Conservation (phyloP, 352 stramenopile species). For the Globisporangium iwayamae region DNA sequence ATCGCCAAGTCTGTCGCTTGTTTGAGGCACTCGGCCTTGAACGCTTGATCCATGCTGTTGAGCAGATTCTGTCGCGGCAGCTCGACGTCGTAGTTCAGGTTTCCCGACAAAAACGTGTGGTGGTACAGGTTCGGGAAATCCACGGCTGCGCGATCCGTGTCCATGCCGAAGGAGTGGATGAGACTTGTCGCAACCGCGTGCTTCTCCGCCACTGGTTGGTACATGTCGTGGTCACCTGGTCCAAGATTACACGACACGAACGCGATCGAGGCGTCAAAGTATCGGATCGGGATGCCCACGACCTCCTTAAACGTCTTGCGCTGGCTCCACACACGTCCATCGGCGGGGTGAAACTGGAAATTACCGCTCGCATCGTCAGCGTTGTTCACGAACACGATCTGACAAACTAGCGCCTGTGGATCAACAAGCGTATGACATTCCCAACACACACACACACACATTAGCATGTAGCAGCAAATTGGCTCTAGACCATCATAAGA, state of each 20-base stretch:
- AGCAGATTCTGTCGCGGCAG: conserved; percentile 34
- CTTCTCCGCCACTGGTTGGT: conserved; percentile 39
- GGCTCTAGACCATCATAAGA: background rate
- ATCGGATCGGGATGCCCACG: conserved; percentile 73
- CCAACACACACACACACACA: background rate
- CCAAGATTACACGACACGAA: conserved; percentile 81
- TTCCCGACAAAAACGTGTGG: conserved; percentile 78
- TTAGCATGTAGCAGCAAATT: too few species aligned
- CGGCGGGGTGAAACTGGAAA: conserved; percentile 61
- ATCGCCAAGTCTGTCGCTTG: conserved; percentile 56
- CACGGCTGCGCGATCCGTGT: conserved; percentile 61
- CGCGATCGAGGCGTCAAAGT: conserved; percentile 82
- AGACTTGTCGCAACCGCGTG: conserved; percentile 56
- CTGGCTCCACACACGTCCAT: conserved; percentile 72
- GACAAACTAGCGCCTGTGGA: conserved; percentile 57
- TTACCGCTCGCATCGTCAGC: conserved; percentile 79
- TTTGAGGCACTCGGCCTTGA: conserved; percentile 67
- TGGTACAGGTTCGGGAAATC: conserved; percentile 86
- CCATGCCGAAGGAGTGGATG: conserved; percentile 80
- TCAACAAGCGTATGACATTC: conserved; percentile 1
- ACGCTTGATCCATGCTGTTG: conserved; percentile 61
- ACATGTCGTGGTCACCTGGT: conserved; percentile 12
- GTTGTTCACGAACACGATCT: conserved; percentile 87
- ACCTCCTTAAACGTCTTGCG: conserved; percentile 75
- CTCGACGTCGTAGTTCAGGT: conserved; percentile 77